These are phyloP conservation scores for Gossypium turneri DNA, from an alignment of 345 rosid genomes.

Conservation along the genomic window DNA sequence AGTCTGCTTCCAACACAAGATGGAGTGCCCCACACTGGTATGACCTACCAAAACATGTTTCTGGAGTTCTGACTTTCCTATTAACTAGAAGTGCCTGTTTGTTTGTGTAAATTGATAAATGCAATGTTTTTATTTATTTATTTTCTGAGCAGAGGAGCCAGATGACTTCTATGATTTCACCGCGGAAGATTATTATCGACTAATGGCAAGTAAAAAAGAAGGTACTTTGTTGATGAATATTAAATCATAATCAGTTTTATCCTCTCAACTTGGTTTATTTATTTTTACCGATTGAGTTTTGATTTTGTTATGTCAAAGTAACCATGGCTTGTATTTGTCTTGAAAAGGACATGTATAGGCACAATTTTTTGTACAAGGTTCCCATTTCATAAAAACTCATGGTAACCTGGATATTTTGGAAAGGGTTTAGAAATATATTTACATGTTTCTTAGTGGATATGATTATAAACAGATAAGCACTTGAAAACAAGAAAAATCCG, in stretches of 20 bases:
- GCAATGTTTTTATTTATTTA: neutral
- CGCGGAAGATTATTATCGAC: conserved; percentile 63
- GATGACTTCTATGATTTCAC: conserved; percentile 92
- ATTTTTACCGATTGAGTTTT: neutral
- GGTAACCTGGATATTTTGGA: neutral
- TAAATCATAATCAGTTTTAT: neutral
- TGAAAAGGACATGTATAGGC: neutral
- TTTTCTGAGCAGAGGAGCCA: conserved; percentile 45
- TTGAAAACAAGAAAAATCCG: conserved; percentile 78
- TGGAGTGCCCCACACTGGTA: conserved; percentile 46
- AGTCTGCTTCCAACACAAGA: conserved; percentile 31
- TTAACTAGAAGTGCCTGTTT: neutral
- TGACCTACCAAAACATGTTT: conserved; percentile 9
- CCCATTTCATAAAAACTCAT: neutral
- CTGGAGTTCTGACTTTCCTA: neutral
- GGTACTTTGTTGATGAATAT: conserved; percentile 33
- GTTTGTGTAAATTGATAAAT: neutral
- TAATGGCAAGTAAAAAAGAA: conserved; percentile 54
- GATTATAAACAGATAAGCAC: conserved; percentile 46
- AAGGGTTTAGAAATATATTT: neutral
- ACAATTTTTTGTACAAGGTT: neutral
- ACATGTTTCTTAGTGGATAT: neutral
- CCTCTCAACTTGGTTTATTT: neutral
- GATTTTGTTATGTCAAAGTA: neutral
- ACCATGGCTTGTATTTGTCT: neutral